Base-by-base conservation (phyloP, 768 basidiomycete genomes). In the Hygrophorus russula region DNA sequence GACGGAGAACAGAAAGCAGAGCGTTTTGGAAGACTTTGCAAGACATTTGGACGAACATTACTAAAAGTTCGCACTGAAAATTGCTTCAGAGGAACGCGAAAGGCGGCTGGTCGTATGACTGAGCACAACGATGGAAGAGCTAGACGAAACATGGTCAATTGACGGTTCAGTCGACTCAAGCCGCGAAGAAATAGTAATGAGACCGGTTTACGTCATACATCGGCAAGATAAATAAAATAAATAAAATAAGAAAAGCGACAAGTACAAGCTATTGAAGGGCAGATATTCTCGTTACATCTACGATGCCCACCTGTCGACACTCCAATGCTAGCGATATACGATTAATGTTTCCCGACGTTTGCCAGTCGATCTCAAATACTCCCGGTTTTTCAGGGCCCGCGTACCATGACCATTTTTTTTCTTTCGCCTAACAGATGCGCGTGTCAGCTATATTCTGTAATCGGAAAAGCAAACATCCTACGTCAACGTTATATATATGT, bases 351-450 rank as follows among this genome's bases (percentile, higher is more conserved):
- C 64, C 59, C 20, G 62, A 55, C 24, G 62, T 65, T 57, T 78
- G 80, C 84, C 84, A 87, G 53, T 78, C 78, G 45, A 85, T 76
- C 58, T 86, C 84, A 50, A 82, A 87, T 17, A 87, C 71, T 6
- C 80, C 77, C 8, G 74, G 76, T 51, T 71, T 77, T 28, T 74
- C 73, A 20, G 57, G 48, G 4, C 72, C 75, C 4, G 73, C 72
- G 45, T 64, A 72, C 81, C 82, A 84, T 4, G 76, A 73, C 77
- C 80, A 84, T 34, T 61, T 56, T 53, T 72, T 73, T 48, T 69
- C 65, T 35, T 72, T 69, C 17, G 61, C 53, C 70, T 69, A 24
- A 44, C 33, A 41, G 42, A 29, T 38, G 47, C 54, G 19, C 54
- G 19, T 57, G 44, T 34, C 28, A 14, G 35, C 17, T 18, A 20